Conservation (phyloP, 306 rosid genomes). For the Mimosa bimucronata region DNA sequence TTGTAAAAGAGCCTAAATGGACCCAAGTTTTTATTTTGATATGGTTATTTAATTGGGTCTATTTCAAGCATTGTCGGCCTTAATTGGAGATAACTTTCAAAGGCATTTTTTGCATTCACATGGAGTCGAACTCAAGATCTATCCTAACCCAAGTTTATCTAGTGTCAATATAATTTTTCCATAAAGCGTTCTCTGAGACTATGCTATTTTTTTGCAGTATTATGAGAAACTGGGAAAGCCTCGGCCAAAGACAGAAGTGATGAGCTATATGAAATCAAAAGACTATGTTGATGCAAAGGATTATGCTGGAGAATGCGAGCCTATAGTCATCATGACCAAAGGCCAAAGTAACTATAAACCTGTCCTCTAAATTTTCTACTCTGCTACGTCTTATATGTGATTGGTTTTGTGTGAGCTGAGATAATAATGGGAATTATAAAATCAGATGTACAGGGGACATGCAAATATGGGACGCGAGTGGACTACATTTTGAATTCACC, state of each 20-base stretch:
- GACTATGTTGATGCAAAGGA: conserved; percentile 77
- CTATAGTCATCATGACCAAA: conserved; percentile 84
- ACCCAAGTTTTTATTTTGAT: background rate
- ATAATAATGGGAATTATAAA: conserved; percentile 32
- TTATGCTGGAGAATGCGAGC: conserved; percentile 77
- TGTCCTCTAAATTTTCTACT: conserved; percentile 14
- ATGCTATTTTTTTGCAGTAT: conserved; percentile 45
- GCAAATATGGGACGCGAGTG: conserved; percentile 89
- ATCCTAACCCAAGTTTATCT: too few relatives aligned
- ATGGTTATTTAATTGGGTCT: too few relatives aligned
- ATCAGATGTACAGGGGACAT: conserved; percentile 90
- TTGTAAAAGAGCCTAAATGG: background rate
- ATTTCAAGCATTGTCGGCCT: too few relatives aligned
- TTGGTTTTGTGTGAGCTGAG: background rate
- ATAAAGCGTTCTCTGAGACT: background rate
- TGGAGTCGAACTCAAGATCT: too few relatives aligned
- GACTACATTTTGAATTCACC: conserved; percentile 72
- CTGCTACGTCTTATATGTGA: background rate
- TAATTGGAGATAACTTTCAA: too few relatives aligned
- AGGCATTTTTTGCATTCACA: too few relatives aligned
- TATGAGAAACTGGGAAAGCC: conserved; percentile 91
- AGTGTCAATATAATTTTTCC: too few relatives aligned
- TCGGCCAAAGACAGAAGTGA: conserved; percentile 73
- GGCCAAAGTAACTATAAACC: conserved; percentile 69
- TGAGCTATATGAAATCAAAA: conserved; percentile 74